Base-by-base conservation (phyloP, 2,329 filamentous ascomycete species). In the Cercospora janseana region DNA sequence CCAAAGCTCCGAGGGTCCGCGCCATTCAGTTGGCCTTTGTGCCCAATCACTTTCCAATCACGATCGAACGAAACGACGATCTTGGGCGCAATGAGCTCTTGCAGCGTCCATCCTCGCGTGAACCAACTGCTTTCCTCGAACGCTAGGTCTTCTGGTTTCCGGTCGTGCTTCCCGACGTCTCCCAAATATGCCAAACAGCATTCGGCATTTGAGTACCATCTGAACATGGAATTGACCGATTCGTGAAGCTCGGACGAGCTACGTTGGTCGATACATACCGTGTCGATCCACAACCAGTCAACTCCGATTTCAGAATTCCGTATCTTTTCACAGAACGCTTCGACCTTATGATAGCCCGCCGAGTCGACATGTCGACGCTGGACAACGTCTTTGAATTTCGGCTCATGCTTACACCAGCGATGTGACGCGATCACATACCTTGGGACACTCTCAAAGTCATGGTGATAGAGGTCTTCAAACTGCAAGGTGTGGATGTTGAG, bases 211-310 rank as follows among this genome's bases (percentile, higher is more conserved):
- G 43, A 27, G 41, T 60, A 59, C 49, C 44, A 59, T 8, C 35
- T 16, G 31, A 55, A 59, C 58, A 59, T 59, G 3, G 53, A 51
- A n/a, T 57, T 60, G 32, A 60, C 51, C 0, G 54, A 49, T 49
- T 55, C 27, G n/a, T 20, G 16, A 42, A 42, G 34, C 15, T 58
- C 58, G 4, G 50, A 43, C 6, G 31, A 52, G 20, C 46, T 58
- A 12, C 28, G 38, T 8, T 56, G 42, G 26, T 60, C 51, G 10
- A 59, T 59, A 29, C 57, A 57, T 10, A 47, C 52, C 8, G 58
- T 59, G 26, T 60, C 56, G 24, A 60, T 52, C 58, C 58, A 60
- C 5, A 52, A 15, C 34, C 49, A 59, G 6, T 51, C 27, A 3
- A 51, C 29, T 15, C 32, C 41, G 0, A 21, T 49, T 1, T 15